Evolutionary conservation across 345 rosid species (phyloP), one percentile per base, ranked within the genome.

Genomic region (Tarenaya hassleriana): DNA sequence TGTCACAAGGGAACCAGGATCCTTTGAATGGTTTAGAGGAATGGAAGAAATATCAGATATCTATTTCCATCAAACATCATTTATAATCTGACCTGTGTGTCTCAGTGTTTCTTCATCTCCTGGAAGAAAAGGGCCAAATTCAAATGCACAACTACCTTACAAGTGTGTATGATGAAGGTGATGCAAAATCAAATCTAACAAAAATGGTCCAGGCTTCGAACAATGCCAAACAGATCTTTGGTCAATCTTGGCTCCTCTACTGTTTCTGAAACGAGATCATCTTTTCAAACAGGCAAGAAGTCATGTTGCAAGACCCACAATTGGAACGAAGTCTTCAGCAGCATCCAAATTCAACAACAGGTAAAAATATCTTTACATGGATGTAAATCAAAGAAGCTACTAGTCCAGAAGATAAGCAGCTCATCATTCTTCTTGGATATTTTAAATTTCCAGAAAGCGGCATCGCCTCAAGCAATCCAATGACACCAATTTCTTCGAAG

Each of bases 191-290:
- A 67, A 83, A 97, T 14, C 69, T 92, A 58, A 88, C 88, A 48
- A 88, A 95, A 54, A 83, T 92, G 98, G 95, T 92, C 37, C 98
- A 92, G 69, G 98, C 98, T 61, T 75, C 88, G 35, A 85, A 80
- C 57, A 97, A 92, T 74, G 98, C 98, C 49, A 92, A 92, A 58
- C 45, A 47, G 16, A 32, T 43, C 32, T 4, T 58, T 44, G 39
- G 16, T 38, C 3, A 34, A 34, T 34, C 47, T 3, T 51, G 24
- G 31, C n/a, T 15, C 8, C 13, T n/a, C 40, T 9, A 42, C 29
- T 47, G 40, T 11, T 39, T 43, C 46, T 53, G 20, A 53, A 40
- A 50, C 17, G 48, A 40, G 33, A 34, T 41, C 39, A 35, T 35
- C 61, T 27, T 49, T 53, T 59, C 16, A 9, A 69, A 56, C 82